Base-by-base conservation (phyloP, 192 early-diverging fungal species). In the Anaeromyces robustus region DNA sequence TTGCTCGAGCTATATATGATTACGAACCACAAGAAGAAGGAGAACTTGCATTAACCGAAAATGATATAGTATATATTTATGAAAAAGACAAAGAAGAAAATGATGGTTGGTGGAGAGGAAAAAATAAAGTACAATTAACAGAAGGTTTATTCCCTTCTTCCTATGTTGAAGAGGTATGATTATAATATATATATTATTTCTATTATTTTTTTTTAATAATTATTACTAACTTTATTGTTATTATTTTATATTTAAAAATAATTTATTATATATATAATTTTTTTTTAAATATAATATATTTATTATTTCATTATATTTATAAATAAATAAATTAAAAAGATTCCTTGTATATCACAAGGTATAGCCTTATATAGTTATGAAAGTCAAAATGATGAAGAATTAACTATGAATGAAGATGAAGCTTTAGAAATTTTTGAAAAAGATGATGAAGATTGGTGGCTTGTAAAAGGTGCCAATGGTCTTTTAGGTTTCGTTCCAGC, bases 371-470 rank as follows among this genome's bases (percentile, higher is more conserved):
- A 52, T 52, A 52, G 43, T 13, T 52, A 52, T 26, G 43, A 52
- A 52, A 52, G 43, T 52, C 43, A 52, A 52, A 52, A 52, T 52
- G 13, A 26, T 22, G 43, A 52, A 22, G 43, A 52, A 52, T 52
- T 90, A 68, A 84, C 81, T 78, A 86, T 90, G 34, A 77, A 77
- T 16, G 89, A 90, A 80, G 86, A 83, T 37, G 81, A 30, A 30
- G 16, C 30, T 17, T 77, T 81, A 78, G 84, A 89, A 78, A 84
- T 99, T 9, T 92, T 94, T 82, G 95, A 96, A 77, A 90, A 91
- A 30, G 92, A 92, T 80, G 96, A 97, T 82, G 91, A 91, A 12
- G 96, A 98, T 85, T 99, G 97, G 97, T 96, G 91, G 89, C 90
- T 97, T 81, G 95, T 90, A 29, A 89, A 89, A 81, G 85, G 86